A percentile compares a stretch with the other conserved stretches of the same genome.
phyloP scores from a whole-genome alignment of 768 basidiomycete genomes.

The Collybia nuda region DNA sequence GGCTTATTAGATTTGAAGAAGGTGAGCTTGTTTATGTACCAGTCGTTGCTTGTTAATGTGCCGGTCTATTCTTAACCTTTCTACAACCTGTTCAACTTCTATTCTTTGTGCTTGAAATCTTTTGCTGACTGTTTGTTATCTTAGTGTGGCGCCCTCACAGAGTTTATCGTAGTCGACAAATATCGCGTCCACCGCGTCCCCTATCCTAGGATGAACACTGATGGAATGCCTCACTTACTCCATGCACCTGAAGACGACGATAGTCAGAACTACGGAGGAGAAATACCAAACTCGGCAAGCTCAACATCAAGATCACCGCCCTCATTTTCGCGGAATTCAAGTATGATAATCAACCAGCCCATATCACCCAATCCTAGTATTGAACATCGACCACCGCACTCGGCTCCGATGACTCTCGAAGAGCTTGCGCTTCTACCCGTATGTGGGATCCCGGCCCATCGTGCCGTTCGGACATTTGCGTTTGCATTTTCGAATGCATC shows the following conservation, averaged over 20 bases:
- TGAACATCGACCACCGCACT: background rate
- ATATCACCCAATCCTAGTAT: background rate
- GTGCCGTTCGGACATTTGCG: conserved; percentile 72
- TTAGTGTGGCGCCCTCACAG: conserved; percentile 84
- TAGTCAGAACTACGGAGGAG: background rate
- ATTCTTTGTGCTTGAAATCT: background rate
- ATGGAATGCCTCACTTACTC: conserved; percentile 13
- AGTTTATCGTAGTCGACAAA: conserved; percentile 83
- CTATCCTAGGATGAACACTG: conserved; percentile 45
- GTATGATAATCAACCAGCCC: background rate
- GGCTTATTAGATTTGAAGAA: conserved; percentile 79
- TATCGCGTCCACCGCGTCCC: conserved; percentile 75
- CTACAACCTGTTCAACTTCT: background rate
- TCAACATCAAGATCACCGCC: background rate
- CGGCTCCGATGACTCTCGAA: conserved; percentile 45
- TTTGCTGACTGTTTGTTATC: conserved; percentile 12
- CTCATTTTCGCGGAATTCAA: background rate
- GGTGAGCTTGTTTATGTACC: conserved; percentile 45
- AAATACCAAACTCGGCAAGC: conserved; percentile 5
- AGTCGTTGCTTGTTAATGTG: background rate
- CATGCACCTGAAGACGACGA: background rate
- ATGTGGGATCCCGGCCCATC: conserved; percentile 77
- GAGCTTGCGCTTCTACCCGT: conserved; percentile 82
- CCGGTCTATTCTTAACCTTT: conserved; percentile 5
- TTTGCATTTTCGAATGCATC: conserved; percentile 34